Evolutionary conservation across 2,329 filamentous ascomycete genomes (phyloP).

Genomic region (Fusarium metavorans): DNA sequence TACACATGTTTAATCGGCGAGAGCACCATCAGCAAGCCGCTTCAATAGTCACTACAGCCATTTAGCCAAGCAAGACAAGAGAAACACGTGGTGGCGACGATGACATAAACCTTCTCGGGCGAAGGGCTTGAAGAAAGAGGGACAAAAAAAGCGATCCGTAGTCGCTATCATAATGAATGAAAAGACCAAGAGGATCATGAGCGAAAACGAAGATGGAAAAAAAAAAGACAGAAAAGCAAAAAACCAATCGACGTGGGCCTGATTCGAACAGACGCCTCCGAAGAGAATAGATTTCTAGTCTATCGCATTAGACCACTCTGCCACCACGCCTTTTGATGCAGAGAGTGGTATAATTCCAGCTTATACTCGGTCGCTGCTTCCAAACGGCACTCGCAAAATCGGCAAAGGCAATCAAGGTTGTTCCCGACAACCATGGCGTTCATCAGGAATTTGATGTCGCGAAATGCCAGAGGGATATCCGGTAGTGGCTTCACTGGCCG

Average conservation of each 20-base stretch:
- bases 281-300: slow-evolving; percentile 7
- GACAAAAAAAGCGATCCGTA: not conserved
- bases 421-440: not conserved
- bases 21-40: not conserved
- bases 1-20: not conserved
- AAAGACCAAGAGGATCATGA: not conserved
- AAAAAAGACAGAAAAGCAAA: not conserved
- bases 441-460: not conserved
- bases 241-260: not conserved
- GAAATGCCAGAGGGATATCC: not conserved
- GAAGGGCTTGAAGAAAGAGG: not conserved
- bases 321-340: not conserved
- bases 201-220: not conserved
- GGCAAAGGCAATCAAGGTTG: not conserved
- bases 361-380: not conserved
- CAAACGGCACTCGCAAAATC: no score
- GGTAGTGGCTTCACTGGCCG: not conserved
- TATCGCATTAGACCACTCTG: slow-evolving; percentile 7
- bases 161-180: not conserved
- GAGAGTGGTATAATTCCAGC: not conserved
- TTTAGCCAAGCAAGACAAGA: not conserved
- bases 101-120: not conserved
- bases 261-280: slow-evolving; percentile 1
- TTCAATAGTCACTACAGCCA: not conserved
- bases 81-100: not conserved